Conservation (phyloP, 73 alveolate genomes). For the Symbiodinium pilosum region DNA sequence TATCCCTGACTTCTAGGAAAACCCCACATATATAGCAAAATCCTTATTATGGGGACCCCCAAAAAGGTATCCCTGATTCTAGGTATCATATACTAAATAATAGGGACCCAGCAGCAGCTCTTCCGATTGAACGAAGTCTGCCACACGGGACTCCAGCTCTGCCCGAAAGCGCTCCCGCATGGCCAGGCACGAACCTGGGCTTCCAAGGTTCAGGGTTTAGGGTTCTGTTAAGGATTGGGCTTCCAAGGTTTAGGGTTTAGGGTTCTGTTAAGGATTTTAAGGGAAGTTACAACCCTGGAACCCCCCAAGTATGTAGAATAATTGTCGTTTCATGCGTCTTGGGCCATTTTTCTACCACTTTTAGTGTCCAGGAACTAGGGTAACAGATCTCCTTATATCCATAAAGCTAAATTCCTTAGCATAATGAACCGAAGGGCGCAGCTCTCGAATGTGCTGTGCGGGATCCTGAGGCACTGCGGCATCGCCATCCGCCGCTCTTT, state of each 20-base stretch:
- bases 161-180: not conserved
- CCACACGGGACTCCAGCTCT: slow-evolving; percentile 35
- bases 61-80: too few relatives aligned
- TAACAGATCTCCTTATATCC: not conserved
- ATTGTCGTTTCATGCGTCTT: not conserved
- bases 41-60: too few relatives aligned
- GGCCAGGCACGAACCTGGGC: slow-evolving; percentile 35
- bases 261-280: too few relatives aligned
- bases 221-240: not conserved
- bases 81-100: too few relatives aligned
- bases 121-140: slow-evolving; percentile 27
- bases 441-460: not conserved
- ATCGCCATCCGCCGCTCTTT: too few relatives aligned
- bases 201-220: not conserved
- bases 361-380: not conserved
- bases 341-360: not conserved
- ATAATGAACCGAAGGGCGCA: too few relatives aligned
- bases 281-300: not conserved
- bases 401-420: not conserved
- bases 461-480: too few relatives aligned
- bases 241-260: too few relatives aligned
- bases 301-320: too few relatives aligned
- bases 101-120: too few relatives aligned
- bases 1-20: too few relatives aligned
- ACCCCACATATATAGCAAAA: too few relatives aligned